Base-by-base conservation (phyloP, 495 filamentous ascomycete species). In the Neurospora discreta region DNA sequence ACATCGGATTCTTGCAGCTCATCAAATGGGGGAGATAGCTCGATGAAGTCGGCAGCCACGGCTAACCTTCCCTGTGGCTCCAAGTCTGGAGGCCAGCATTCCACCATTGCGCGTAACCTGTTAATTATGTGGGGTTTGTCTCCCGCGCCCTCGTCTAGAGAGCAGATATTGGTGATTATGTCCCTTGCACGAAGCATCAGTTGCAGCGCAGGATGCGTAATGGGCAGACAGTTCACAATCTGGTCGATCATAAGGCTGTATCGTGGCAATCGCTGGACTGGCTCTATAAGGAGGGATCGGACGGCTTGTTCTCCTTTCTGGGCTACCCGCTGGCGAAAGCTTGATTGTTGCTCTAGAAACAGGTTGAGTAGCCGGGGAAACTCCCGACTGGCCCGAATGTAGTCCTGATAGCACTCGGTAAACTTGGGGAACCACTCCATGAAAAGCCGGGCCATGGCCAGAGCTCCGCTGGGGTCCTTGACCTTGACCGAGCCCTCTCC, bases 181-280 rank as follows among this genome's bases (percentile, higher is more conserved):
- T 97, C 94, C 72, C 94, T 86, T 11, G 95, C 94, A 77, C 92
- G 92, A 30, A 95, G 85, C 77, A 99, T 88, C 9, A 84, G 85
- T 73, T 90, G 88, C 68, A 97, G 84, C 1, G 93, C 94, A 20
- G 92, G 91, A 76, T 98, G 93, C 11, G 91, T 89, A 44, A 92
- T 85, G 8, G 95, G 94, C 11, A 99, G 85, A 73, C 89, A 90
- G 73, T 89, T 88, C 69, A 93, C 86, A 80, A 99, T 98, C 74
- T 95, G 94, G 81, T 98, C 96, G 74, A 99, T 97, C 74, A 98
- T 89, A 9, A 99, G 84, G 77, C 91, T 97, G 80, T 99, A 99
- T 7, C 95, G 91, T 44, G 95, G 95, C 69, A 99, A 86, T 33
- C 95, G 87, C 79, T 99, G 95, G 10, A 99, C 94, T 1, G 95